Base-by-base conservation (phyloP, 2,329 filamentous ascomycete species). In the Fusarium duplospermum region DNA sequence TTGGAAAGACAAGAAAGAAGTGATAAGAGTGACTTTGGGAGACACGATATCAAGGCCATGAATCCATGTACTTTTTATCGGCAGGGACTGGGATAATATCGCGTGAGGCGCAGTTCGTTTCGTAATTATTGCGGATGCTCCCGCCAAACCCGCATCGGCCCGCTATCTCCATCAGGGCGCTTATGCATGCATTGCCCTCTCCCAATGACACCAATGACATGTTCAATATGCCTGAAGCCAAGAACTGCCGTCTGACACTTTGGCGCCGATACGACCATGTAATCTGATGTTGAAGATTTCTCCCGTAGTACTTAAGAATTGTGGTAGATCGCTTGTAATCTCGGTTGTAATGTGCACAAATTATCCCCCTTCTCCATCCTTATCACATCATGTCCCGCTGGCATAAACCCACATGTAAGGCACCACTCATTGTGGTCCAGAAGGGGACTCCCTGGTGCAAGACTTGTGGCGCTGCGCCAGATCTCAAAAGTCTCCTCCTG, bases 111-210 rank as follows among this genome's bases (percentile, higher is more conserved):
- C 50, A 54, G 50, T 10, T 20, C 6, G 50, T 54, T 54, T 54
- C 50, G 27, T 54, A 54, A 54, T 54, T 33, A 54, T 54, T 54
- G 27, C 50, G 50, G 50, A 16, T 54, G 50, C 50, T 54, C 50
- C 50, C 50, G 50, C 24, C 11, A 33, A 54, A 33, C 50, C 50
- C 27, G 50, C 50, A 31, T 33, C 50, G 50, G 50, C 50, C 50
- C 50, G 50, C 50, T 16, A 9, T 20, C 50, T 20, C 50, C 50
- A 54, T 33, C 50, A 54, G 27, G 27, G 50, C 50, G 50, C 50
- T 54, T 54, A 33, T 54, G 50, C 50, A 20, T 33, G 27, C n/a
- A 20, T 54, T 20, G 27, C 6, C 4, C 6, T 8, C 7, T n/a
- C 27, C 8, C 47, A 31, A 20, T 29, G 27, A 27, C 16, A n/a